phyloP scores from a whole-genome alignment of 495 filamentous ascomycete species.

The Cercophora samala region DNA sequence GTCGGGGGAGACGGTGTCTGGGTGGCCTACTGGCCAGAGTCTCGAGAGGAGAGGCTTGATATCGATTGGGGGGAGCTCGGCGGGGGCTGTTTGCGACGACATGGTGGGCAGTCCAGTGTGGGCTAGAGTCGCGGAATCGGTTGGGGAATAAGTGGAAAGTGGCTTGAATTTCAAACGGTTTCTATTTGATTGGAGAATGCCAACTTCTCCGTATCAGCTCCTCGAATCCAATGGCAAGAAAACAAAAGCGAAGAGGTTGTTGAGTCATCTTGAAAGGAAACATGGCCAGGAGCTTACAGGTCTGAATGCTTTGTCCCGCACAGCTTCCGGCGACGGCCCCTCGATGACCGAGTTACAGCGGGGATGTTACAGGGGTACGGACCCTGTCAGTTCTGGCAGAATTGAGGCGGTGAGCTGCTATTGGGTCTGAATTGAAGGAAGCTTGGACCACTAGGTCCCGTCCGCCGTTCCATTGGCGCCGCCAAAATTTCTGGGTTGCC shows the following conservation, averaged over 20 bases:
- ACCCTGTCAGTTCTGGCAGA: slow-evolving; percentile 22
- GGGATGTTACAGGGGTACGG: slow-evolving; percentile 8
- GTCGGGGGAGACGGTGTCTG: slow-evolving; percentile 61
- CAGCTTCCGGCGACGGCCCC: slow-evolving; percentile 18
- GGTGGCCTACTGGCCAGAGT: slow-evolving; percentile 58
- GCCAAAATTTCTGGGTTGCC: slow-evolving; percentile 33
- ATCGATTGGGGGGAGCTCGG: slow-evolving; percentile 46
- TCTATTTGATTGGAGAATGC: slow-evolving; percentile 6
- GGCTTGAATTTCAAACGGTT: neutral
- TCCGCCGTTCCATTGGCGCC: slow-evolving; percentile 18
- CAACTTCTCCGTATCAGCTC: slow-evolving; percentile 4
- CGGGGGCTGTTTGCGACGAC: slow-evolving; percentile 10
- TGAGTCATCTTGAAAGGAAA: slow-evolving; percentile 28
- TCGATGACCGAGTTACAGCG: slow-evolving; percentile 22
- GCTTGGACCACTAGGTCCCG: slow-evolving; percentile 6
- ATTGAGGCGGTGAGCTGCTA: slow-evolving; percentile 25
- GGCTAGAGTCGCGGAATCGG: neutral
- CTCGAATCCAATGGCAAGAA: neutral
- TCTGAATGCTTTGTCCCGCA: slow-evolving; percentile 16
- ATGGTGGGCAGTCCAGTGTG: slow-evolving; percentile 1
- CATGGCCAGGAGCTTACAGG: slow-evolving; percentile 7
- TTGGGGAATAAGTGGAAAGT: neutral
- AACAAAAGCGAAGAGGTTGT: slow-evolving; percentile 17
- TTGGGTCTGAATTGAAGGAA: neutral
- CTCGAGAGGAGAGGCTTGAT: slow-evolving; percentile 78